Percentiles rank a stretch among this genome's conserved stretches.
Conservation (phyloP, 306 rosid species). For the cucumber (Cucumis sativus) region DNA sequence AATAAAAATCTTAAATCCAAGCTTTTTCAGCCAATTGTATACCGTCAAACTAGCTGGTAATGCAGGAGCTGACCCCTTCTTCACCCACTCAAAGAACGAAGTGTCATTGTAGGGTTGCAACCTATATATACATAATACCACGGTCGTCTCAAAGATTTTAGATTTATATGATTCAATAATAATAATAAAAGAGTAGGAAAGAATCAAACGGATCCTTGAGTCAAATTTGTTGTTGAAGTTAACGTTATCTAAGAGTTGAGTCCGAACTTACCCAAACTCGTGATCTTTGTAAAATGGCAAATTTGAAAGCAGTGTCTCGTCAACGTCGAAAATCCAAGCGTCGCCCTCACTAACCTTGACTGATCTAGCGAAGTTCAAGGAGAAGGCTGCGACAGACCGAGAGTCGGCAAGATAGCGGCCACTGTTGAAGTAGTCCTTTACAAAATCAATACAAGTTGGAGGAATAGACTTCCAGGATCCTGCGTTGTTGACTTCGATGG, state of each 20-base stretch:
- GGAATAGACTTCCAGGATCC: slow-evolving; percentile 49
- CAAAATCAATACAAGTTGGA: slow-evolving; percentile 26
- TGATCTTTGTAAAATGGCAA: slow-evolving; percentile 34
- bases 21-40: slow-evolving; percentile 27
- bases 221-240: too few species aligned
- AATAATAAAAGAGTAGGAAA: too few species aligned
- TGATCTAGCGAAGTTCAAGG: slow-evolving; percentile 26
- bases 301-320: slow-evolving; percentile 76
- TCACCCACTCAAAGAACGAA: slow-evolving; percentile 58
- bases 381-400: slow-evolving; percentile 13
- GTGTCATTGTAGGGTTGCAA: slow-evolving; percentile 34
- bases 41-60: slow-evolving; percentile 46
- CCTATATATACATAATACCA: slow-evolving; percentile 9
- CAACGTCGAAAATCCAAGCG: slow-evolving; percentile 82
- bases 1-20: slow-evolving; percentile 60
- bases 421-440: slow-evolving; percentile 45
- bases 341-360: slow-evolving; percentile 28
- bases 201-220: too few species aligned
- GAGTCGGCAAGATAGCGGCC: slow-evolving; percentile 38
- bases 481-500: slow-evolving; percentile 65
- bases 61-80: slow-evolving; percentile 54
- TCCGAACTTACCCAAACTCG: slow-evolving; percentile 46
- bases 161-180: too few species aligned
- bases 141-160: too few species aligned
- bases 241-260: too few species aligned